Base-by-base conservation (phyloP, 768 basidiomycete species). In the Macrolepiota fuliginosa region DNA sequence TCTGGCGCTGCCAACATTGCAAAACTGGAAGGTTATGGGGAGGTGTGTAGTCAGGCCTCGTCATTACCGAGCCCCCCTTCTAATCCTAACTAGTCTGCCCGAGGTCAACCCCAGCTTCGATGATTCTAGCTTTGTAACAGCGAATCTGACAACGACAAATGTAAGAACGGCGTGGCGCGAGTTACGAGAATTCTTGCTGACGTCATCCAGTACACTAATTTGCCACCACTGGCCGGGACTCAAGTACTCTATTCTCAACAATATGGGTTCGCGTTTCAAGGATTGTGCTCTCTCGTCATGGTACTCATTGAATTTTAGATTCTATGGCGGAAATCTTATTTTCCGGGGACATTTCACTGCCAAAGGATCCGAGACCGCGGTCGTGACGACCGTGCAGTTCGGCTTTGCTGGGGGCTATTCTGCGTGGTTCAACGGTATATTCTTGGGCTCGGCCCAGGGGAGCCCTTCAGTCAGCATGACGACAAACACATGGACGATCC, bases 101-200 rank as follows among this genome's bases (percentile, higher is more conserved):
- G 93, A 94, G 73, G 79, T 88, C 17, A 69, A 73, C 49, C 54
- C 65, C 0, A 71, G 64, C 11, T 94, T 87, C 67, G 82, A 86
- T 63, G 92, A 94, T 70, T 72, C 76, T 1, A 56, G 66, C 3
- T 94, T 91, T 91, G 78, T 77, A 9, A 67, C 79, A 54, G 92
- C 90, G 11, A 79, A 90, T 65, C 86, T 86, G 61, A 89, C 80
- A 17, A 80, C 77, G 19, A 92, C 92, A 25, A 91, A 90, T 65
- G 86, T 88, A 5, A 84, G 84, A 25, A 32, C n/a, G 19, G 4
- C 22, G 13, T 36, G 27, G 19, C 25, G 29, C 11, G 10, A 45
- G 9, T 10, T 45, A 19, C 42, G 9, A 5, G n/a, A 45, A 2
- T 7, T 32, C 57, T 3, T 24, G 22, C 36, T 37, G 19, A 52